Evolutionary conservation across 1,284 basidiomycete species (phyloP).

Genomic region (Leccinum griseonigrum): DNA sequence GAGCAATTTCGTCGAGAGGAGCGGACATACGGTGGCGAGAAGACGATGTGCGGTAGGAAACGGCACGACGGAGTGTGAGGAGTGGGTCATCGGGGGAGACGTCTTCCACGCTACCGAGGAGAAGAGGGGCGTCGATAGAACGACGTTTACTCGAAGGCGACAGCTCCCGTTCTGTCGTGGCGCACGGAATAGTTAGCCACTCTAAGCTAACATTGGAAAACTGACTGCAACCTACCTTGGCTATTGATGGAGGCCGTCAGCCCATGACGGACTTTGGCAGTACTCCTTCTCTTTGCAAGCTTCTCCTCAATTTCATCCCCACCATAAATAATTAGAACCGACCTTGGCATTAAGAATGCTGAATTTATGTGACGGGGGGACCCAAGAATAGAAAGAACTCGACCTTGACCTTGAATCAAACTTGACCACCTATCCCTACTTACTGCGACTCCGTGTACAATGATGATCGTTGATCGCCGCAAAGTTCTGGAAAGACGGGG

Average conservation of each 20-base stretch:
- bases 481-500: background rate
- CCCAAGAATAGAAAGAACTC: background rate
- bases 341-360: no score
- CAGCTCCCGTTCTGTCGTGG: constrained; percentile 66
- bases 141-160: constrained; percentile 62
- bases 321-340: constrained; percentile 47
- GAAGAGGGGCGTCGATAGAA: constrained; percentile 35
- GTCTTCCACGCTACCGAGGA: constrained; percentile 73
- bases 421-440: background rate
- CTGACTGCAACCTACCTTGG: constrained; percentile 50
- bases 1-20: constrained; percentile 73
- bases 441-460: background rate
- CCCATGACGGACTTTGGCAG: constrained; percentile 77
- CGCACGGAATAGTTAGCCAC: constrained; percentile 11
- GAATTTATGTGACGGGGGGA: no score
- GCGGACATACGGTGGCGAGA: constrained; percentile 66
- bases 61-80: constrained; percentile 82
- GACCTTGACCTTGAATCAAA: background rate
- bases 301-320: constrained; percentile 97
- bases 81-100: constrained; percentile 79
- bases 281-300: constrained; percentile 75
- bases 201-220: background rate
- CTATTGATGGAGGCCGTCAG: constrained; percentile 60
- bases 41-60: constrained; percentile 64
- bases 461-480: background rate